Conservation (phyloP, 805 yeast genomes). For the Pichia ethanolica region DNA sequence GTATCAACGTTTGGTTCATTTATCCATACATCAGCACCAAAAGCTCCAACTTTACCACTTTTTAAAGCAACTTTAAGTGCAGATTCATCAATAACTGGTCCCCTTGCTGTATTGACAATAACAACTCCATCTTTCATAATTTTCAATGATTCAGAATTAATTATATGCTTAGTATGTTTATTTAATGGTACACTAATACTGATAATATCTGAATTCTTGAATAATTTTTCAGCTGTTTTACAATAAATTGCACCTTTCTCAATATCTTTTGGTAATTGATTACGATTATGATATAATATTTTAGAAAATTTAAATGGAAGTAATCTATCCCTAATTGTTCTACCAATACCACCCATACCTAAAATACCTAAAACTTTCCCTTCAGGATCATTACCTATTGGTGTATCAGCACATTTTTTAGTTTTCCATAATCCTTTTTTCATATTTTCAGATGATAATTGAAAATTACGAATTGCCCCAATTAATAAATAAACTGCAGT, state of each 20-base stretch:
- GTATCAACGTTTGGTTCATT: conserved; percentile 63
- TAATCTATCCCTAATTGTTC: conserved; percentile 65
- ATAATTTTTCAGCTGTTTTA: conserved; percentile 53
- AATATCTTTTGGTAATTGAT: conserved; percentile 47
- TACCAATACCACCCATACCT: conserved; percentile 89
- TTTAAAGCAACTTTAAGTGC: conserved; percentile 51
- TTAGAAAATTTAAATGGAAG: conserved; percentile 69
- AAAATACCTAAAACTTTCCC: conserved; percentile 72
- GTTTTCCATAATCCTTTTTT: conserved; percentile 57
- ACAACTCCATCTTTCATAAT: conserved; percentile 77
- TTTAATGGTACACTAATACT: conserved; percentile 76
- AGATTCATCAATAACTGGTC: conserved; percentile 67
- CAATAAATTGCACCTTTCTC: conserved; percentile 70
- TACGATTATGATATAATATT: conserved; percentile 68
- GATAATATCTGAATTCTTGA: conserved; percentile 57
- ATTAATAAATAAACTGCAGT: conserved; percentile 44
- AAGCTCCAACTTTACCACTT: conserved; percentile 56
- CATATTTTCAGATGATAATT: conserved; percentile 46
- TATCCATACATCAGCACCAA: conserved; percentile 73
- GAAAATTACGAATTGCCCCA: conserved; percentile 53
- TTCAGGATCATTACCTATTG: conserved; percentile 67
- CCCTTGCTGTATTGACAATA: conserved; percentile 81
- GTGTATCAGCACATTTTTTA: conserved; percentile 42
- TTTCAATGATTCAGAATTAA: conserved; percentile 50
- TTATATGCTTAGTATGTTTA: conserved; percentile 57